These are phyloP conservation scores for Perkinsus olseni DNA, from an alignment of 169 alveolate genomes.

Conservation along the genomic window DNA sequence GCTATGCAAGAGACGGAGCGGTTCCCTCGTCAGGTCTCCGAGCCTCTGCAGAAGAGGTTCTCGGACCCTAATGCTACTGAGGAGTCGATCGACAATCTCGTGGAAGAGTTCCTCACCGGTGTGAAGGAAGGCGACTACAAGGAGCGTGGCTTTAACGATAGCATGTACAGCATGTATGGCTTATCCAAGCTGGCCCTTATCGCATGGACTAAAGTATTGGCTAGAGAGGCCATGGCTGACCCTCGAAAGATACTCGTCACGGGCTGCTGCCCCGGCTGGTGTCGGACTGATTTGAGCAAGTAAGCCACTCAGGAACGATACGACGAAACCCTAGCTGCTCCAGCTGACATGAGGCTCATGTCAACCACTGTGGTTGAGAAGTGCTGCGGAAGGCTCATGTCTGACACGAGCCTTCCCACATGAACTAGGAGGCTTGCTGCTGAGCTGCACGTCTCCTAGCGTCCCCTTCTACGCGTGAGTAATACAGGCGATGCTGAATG, in stretches of 20 bases:
- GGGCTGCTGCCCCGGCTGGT: not conserved
- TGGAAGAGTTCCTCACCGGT: not conserved
- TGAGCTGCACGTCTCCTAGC: too few species aligned
- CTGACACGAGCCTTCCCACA: too few species aligned
- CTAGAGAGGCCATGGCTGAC: not conserved
- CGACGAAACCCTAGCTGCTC: too few species aligned
- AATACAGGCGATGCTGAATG: too few species aligned
- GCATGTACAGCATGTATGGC: not conserved
- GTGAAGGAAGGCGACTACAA: not conserved
- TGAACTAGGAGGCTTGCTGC: too few species aligned
- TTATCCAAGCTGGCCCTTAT: not conserved
- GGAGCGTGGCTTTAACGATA: not conserved
- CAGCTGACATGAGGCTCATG: too few species aligned
- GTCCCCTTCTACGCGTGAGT: too few species aligned
- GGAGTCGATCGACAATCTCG: not conserved
- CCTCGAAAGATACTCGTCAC: not conserved
- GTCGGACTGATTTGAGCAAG: not conserved
- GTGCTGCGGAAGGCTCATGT: too few species aligned
- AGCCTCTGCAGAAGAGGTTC: too few species aligned
- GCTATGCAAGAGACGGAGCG: not conserved
- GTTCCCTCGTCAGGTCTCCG: not conserved
- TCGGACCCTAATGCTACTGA: too few species aligned
- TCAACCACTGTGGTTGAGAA: too few species aligned
- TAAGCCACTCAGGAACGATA: too few species aligned
- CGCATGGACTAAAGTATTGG: not conserved